Conservation (phyloP, 1,284 basidiomycete species). For the Pseudozyma tsukubaensis region DNA sequence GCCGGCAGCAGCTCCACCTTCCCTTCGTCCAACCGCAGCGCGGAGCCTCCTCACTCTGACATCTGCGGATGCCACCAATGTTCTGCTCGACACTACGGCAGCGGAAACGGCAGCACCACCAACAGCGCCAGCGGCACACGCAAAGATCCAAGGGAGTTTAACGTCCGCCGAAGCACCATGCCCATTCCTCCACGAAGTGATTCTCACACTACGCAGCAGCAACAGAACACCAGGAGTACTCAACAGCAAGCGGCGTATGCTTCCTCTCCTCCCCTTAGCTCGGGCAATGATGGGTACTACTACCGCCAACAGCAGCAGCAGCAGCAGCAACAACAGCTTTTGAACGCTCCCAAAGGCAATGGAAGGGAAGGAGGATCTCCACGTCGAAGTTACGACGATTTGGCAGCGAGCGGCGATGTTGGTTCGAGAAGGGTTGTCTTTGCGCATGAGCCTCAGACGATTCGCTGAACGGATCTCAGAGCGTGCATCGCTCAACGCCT, state of each 20-base stretch:
- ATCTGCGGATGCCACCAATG: conserved; percentile 61
- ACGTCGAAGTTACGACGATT: conserved; percentile 41
- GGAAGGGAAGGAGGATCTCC: conserved; percentile 8
- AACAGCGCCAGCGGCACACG: background rate
- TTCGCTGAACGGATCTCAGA: conserved; percentile 35
- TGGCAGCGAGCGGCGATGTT: conserved; percentile 3
- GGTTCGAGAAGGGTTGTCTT: conserved; percentile 40
- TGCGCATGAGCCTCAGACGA: conserved; percentile 33
- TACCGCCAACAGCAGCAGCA: conserved; percentile 24
- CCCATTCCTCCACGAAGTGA: conserved; percentile 19
- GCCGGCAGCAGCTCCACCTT: conserved; percentile 4
- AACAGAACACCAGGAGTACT: conserved; percentile 9
- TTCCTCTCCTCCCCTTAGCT: conserved; percentile 19
- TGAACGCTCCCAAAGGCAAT: conserved; percentile 4
- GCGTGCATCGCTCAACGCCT: background rate
- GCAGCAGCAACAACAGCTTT: conserved; percentile 6
- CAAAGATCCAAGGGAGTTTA: conserved; percentile 29
- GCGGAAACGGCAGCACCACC: conserved; percentile 8
- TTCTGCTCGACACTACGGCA: conserved; percentile 53
- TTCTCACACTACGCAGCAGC: conserved; percentile 5
- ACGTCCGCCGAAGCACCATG: conserved; percentile 33
- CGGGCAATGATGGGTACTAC: conserved; percentile 11
- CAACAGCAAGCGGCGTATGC: conserved; percentile 22
- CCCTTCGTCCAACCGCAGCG: conserved; percentile 2
- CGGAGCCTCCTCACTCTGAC: conserved; percentile 53